These are phyloP conservation scores for Gelatoporia subvermispora DNA, from an alignment of 768 basidiomycete species.

Conservation along the genomic window DNA sequence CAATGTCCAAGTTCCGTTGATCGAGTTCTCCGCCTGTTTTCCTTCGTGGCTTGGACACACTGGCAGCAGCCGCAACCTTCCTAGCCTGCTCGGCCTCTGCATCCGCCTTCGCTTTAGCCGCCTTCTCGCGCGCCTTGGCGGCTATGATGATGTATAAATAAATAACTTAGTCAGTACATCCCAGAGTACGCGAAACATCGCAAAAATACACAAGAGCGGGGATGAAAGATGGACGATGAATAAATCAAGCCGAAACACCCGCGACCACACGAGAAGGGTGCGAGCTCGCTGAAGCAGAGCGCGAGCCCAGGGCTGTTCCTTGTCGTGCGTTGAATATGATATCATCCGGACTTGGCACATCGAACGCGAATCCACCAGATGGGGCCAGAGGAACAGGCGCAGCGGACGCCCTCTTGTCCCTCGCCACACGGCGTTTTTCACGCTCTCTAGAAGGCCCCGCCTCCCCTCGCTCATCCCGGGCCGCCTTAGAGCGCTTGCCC, in stretches of 20 bases:
- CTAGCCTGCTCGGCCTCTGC: slow-evolving; percentile 18
- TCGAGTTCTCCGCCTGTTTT: slow-evolving; percentile 40
- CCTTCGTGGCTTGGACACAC: slow-evolving; percentile 23
- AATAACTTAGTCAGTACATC: slow-evolving; percentile 30
- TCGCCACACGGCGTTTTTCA: neutral
- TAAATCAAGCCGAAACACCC: slow-evolving; percentile 19
- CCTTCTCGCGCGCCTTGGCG: slow-evolving; percentile 77
- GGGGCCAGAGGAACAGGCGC: slow-evolving; percentile 16
- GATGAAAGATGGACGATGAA: slow-evolving; percentile 14
- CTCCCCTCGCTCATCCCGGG: neutral
- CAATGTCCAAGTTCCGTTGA: slow-evolving; percentile 65
- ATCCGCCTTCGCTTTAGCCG: slow-evolving; percentile 51
- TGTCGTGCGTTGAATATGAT: slow-evolving; percentile 75
- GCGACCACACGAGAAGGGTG: slow-evolving; percentile 7
- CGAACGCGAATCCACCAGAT: slow-evolving; percentile 55
- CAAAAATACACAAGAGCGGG: slow-evolving; percentile 35
- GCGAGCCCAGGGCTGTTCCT: slow-evolving; percentile 57
- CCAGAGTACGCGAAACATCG: slow-evolving; percentile 19
- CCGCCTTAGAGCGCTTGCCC: neutral
- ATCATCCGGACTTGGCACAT: slow-evolving; percentile 90
- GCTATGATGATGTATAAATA: slow-evolving; percentile 41
- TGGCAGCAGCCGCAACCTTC: slow-evolving; percentile 28
- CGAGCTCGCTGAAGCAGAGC: slow-evolving; percentile 33
- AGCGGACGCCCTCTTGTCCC: too few species aligned
- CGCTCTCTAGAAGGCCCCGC: neutral